phyloP scores from a whole-genome alignment of 352 stramenopile species.

The Elongisporangium prolatum region DNA sequence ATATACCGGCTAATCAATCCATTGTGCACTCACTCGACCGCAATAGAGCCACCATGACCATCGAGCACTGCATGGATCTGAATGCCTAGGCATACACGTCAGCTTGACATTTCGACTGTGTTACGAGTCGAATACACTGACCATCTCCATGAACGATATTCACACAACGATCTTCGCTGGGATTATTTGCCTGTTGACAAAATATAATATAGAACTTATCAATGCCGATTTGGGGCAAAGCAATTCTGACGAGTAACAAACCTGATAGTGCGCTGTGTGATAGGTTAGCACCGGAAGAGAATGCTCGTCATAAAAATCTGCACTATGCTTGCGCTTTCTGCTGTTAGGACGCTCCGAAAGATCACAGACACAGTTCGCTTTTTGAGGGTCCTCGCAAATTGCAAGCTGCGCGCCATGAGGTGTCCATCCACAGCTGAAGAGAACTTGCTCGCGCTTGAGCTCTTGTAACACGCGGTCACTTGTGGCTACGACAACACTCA shows the following conservation, averaged over 20 bases:
- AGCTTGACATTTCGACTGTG: too few species aligned
- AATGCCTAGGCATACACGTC: constrained; percentile 16
- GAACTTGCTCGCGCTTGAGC: constrained; percentile 32
- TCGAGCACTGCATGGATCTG: constrained; percentile 61
- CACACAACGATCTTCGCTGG: constrained; percentile 63
- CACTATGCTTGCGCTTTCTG: constrained; percentile 13
- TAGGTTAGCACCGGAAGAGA: constrained; percentile 20
- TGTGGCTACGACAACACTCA: constrained; percentile 40
- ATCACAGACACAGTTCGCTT: constrained; percentile 14
- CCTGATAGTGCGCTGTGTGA: constrained; percentile 56
- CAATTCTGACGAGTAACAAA: too few species aligned
- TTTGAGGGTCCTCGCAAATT: constrained; percentile 1
- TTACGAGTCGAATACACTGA: too few species aligned
- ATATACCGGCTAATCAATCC: too few species aligned
- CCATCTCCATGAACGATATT: constrained; percentile 36
- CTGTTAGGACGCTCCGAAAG: constrained; percentile 4
- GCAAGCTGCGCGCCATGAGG: constrained; percentile 29
- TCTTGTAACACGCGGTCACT: constrained; percentile 24
- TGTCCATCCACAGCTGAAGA: constrained; percentile 45
- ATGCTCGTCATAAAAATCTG: constrained; percentile 5
- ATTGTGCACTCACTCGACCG: constrained; percentile 49
- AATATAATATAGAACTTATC: too few species aligned
- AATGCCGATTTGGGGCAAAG: too few species aligned
- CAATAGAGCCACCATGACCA: constrained; percentile 56
- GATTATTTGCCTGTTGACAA: constrained; percentile 38